These are phyloP conservation scores for Astrothelium subdiscretum DNA, from an alignment of 495 filamentous ascomycete genomes.

Conservation along the genomic window DNA sequence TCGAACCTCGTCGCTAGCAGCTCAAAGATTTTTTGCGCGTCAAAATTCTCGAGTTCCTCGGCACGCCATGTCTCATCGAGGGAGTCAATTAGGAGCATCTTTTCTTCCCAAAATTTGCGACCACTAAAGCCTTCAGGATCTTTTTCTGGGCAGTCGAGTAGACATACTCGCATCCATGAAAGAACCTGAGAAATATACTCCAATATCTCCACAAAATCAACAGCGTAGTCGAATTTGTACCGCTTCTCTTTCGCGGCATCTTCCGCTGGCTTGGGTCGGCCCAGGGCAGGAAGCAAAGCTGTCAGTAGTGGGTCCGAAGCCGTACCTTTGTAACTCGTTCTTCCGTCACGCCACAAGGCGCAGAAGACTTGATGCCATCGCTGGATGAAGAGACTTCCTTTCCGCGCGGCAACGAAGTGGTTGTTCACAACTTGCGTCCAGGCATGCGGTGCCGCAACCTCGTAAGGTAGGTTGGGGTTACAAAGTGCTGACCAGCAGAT, in stretches of 20 bases:
- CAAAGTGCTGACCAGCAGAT: constrained; percentile 34
- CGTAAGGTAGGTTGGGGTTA: constrained; percentile 26
- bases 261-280: background rate
- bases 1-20: background rate
- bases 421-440: constrained; percentile 25
- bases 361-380: constrained; percentile 16
- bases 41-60: background rate
- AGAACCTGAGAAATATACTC: constrained; percentile 10
- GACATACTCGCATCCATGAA: constrained; percentile 3
- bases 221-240: background rate
- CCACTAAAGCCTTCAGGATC: constrained; percentile 3
- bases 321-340: background rate
- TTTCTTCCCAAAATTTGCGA: constrained; percentile 1
- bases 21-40: constrained; percentile 2
- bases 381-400: constrained; percentile 28
- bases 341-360: constrained; percentile 10
- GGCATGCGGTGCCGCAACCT: constrained; percentile 24
- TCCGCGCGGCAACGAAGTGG: constrained; percentile 29
- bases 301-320: background rate
- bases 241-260: background rate
- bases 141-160: background rate
- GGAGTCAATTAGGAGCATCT: constrained; percentile 1
- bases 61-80: background rate
- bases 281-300: background rate
- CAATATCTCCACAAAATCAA: background rate